Conservation (phyloP, 148 eudicot species). For the Tetragonia tetragonoides region DNA sequence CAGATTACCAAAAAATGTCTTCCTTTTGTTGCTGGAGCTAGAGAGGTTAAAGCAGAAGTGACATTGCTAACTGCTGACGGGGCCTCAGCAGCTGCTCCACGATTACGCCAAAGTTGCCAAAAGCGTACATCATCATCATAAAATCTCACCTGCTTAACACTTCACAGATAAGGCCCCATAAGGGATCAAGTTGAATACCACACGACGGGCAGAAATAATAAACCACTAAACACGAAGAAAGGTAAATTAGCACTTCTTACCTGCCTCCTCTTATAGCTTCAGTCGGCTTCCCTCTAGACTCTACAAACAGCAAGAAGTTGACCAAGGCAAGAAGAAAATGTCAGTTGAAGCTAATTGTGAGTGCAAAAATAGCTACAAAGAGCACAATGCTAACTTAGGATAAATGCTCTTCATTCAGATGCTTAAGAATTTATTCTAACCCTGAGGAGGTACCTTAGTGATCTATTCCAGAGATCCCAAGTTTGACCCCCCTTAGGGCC, state of each 20-base stretch:
- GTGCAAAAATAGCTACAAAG: not conserved
- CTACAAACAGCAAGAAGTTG: slow-evolving; percentile 32
- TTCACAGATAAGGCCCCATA: slow-evolving; percentile 34
- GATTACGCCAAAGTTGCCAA: slow-evolving; percentile 87
- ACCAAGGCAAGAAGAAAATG: slow-evolving; percentile 4
- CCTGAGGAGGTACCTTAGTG: too few relatives aligned
- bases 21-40: slow-evolving; percentile 89
- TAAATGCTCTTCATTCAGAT: not conserved
- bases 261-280: slow-evolving; percentile 98
- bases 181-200: slow-evolving; percentile 26
- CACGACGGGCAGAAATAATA: not conserved
- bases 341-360: slow-evolving; percentile 9
- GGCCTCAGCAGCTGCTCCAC: slow-evolving; percentile 92
- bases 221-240: slow-evolving; percentile 10
- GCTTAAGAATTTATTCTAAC: not conserved
- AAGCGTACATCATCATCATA: slow-evolving; percentile 92
- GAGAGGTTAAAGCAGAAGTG: slow-evolving; percentile 64
- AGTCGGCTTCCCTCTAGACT: slow-evolving; percentile 83
- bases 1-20: slow-evolving; percentile 96
- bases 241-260: slow-evolving; percentile 40
- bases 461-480: too few relatives aligned
- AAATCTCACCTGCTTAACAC: slow-evolving; percentile 97
- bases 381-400: not conserved
- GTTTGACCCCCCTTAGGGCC: too few relatives aligned
- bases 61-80: slow-evolving; percentile 75